Evolutionary conservation across 495 filamentous ascomycete species (phyloP).

Genomic region (Talaromyces liani): DNA sequence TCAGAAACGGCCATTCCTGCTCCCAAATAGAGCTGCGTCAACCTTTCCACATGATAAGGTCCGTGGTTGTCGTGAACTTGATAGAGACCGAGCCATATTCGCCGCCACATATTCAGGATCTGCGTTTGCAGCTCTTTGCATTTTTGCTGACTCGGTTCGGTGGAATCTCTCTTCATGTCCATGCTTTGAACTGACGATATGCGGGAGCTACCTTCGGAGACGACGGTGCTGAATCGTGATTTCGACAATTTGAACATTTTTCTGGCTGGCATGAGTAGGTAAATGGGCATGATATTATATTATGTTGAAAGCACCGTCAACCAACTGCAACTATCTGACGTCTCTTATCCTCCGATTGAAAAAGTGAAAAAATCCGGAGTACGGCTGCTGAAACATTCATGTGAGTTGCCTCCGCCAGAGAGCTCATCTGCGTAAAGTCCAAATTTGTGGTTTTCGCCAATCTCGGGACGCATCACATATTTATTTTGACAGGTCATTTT

Average conservation of each 20-base stretch:
- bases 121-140: slow-evolving; percentile 14
- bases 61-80: slow-evolving; percentile 11
- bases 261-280: neutral
- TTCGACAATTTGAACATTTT: slow-evolving; percentile 5
- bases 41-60: slow-evolving; percentile 13
- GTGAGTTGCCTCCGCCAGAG: neutral
- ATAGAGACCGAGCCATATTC: slow-evolving; percentile 17
- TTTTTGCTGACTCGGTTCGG: neutral
- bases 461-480: neutral
- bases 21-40: slow-evolving; percentile 15
- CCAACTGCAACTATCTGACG: neutral
- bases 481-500: neutral
- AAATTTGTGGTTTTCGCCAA: neutral
- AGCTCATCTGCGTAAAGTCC: neutral
- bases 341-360: neutral
- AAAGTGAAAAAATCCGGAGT: neutral
- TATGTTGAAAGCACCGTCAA: neutral
- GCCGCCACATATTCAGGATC: slow-evolving; percentile 15
- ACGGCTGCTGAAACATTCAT: neutral
- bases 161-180: neutral
- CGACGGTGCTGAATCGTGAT: slow-evolving; percentile 1
- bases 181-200: neutral
- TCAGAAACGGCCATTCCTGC: slow-evolving; percentile 10
- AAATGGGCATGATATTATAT: neutral
- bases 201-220: neutral